Conservation (phyloP, 331 rosid species). For the Spiraea crenata region DNA sequence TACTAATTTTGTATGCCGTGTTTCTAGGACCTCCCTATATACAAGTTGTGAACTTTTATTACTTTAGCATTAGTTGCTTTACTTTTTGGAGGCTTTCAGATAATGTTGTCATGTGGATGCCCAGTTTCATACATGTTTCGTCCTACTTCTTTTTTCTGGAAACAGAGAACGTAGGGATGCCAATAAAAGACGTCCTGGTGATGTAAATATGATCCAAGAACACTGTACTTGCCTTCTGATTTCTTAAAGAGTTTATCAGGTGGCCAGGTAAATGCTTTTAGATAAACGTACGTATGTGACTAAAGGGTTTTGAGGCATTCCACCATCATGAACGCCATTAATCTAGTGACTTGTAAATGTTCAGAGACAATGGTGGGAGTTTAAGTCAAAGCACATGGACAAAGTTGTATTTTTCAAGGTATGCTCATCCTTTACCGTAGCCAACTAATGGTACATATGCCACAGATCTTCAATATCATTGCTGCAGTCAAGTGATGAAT, state of each 20-base stretch:
- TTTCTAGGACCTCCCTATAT: constrained; percentile 9
- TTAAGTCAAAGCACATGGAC: constrained; percentile 95
- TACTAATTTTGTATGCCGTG: neutral
- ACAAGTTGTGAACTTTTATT: neutral
- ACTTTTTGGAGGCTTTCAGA: constrained; percentile 14
- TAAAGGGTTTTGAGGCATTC: constrained; percentile 5
- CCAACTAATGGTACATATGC: constrained; percentile 11
- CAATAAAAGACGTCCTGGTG: constrained; percentile 61
- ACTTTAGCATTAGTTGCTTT: neutral
- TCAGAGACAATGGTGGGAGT: constrained; percentile 99
- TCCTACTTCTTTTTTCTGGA: constrained; percentile 28
- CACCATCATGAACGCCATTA: constrained; percentile 20
- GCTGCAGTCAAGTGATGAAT: constrained; percentile 18
- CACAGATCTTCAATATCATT: constrained; percentile 11
- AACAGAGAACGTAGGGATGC: constrained; percentile 71
- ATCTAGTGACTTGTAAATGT: constrained; percentile 27
- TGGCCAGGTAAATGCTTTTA: constrained; percentile 63
- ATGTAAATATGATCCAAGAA: constrained; percentile 77
- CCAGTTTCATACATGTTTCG: constrained; percentile 6
- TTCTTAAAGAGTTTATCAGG: constrained; percentile 68
- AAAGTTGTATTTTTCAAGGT: constrained; percentile 96
- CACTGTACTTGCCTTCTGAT: constrained; percentile 70
- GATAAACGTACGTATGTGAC: neutral
- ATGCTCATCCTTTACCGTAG: neutral
- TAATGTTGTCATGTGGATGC: neutral